A percentile compares a stretch with the other conserved stretches of the same genome.
Conservation (phyloP, 257 asterid species). For the Fraxinus excelsior region DNA sequence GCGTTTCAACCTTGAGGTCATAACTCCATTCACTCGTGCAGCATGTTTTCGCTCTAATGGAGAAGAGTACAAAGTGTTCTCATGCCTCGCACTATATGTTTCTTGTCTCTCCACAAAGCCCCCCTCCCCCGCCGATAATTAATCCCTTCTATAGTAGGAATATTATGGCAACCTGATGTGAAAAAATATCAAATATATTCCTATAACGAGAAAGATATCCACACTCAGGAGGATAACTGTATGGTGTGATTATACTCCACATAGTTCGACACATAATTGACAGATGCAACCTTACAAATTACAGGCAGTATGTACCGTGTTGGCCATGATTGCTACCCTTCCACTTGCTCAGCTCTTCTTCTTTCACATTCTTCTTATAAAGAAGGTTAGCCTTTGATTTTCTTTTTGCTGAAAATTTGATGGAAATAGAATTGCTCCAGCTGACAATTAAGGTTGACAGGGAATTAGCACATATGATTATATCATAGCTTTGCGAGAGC, state of each 20-base stretch:
- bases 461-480: slow-evolving; percentile 98
- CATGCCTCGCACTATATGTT: too few species aligned
- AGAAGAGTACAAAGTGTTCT: too few species aligned
- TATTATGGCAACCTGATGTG: too few species aligned
- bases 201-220: not conserved
- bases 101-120: too few species aligned
- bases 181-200: not conserved
- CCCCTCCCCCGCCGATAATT: too few species aligned
- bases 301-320: slow-evolving; percentile 90
- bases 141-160: too few species aligned
- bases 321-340: slow-evolving; percentile 97
- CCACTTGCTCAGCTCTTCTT: slow-evolving; percentile 97
- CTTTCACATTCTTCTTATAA: slow-evolving; percentile 95
- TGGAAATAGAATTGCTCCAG: not conserved
- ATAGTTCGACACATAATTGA: not conserved
- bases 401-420: not conserved
- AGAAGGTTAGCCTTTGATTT: slow-evolving; percentile 55
- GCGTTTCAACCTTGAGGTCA: too few species aligned
- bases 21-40: too few species aligned
- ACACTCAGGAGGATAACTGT: not conserved
- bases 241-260: not conserved
- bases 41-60: too few species aligned
- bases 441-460: slow-evolving; percentile 39
- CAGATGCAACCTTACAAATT: slow-evolving; percentile 14
- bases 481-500: slow-evolving; percentile 96